phyloP scores from a whole-genome alignment of 805 yeast genomes.

The Cyberlindnera saturnus region DNA sequence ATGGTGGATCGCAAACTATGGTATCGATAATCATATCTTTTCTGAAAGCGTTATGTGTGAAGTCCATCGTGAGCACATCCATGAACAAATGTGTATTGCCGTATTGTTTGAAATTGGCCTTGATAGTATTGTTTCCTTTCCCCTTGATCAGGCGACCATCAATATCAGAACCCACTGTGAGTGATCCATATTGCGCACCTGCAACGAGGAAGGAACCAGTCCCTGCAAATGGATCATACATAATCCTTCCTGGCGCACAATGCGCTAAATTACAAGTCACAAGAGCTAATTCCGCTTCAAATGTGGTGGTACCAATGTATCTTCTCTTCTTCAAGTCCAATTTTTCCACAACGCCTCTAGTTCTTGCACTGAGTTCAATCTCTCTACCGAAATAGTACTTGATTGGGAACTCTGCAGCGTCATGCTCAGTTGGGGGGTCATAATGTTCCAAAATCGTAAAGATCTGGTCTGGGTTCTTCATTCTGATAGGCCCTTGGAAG shows the following conservation, averaged over 20 bases:
- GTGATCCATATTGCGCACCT: slow-evolving; percentile 78
- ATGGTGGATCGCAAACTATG: slow-evolving; percentile 95
- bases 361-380: slow-evolving; percentile 56
- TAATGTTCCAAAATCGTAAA: slow-evolving; percentile 78
- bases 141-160: slow-evolving; percentile 80
- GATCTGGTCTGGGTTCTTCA: slow-evolving; percentile 69
- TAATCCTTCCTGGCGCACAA: slow-evolving; percentile 53
- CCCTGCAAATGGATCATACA: slow-evolving; percentile 95
- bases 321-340: slow-evolving; percentile 78
- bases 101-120: slow-evolving; percentile 72
- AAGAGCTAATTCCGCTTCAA: slow-evolving; percentile 88
- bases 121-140: slow-evolving; percentile 48
- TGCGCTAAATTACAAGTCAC: slow-evolving; percentile 86
- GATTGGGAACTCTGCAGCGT: slow-evolving; percentile 43
- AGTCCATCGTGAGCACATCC: slow-evolving; percentile 88
- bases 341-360: slow-evolving; percentile 59
- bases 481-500: slow-evolving; percentile 68
- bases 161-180: slow-evolving; percentile 83
- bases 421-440: slow-evolving; percentile 36
- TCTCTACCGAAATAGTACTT: slow-evolving; percentile 72
- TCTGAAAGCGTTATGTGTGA: slow-evolving; percentile 84
- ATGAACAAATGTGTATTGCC: slow-evolving; percentile 48
- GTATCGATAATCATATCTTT: slow-evolving; percentile 58
- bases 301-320: slow-evolving; percentile 93
- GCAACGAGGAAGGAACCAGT: slow-evolving; percentile 93